Evolutionary conservation across 108 stramenopile genomes (phyloP), one percentile per base, ranked within the genome.

Genomic region (Heterococcus sp.): DNA sequence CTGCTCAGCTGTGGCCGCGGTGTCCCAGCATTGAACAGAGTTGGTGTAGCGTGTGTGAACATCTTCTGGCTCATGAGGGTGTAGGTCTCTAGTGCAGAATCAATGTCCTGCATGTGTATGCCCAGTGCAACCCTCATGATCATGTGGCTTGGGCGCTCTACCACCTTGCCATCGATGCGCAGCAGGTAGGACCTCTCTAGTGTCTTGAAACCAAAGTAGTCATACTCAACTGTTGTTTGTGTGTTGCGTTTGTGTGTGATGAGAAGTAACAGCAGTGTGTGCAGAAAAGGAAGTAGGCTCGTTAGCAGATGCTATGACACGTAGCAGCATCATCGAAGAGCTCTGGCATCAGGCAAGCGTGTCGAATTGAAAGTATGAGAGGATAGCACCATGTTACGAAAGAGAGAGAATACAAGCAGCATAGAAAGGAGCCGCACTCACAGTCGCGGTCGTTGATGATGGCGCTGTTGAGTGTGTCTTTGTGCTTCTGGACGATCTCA

Each of bases 161-260:
- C 81, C 30, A 92, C 76, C 38, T 66, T 37, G 40, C 85, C 85
- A 46, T 87, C 72, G 5, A 86, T 76, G 14, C 71, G 76, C 26
- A 85, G 78, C 32, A 85, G 84, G 70, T 84, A 84, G 1, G 83
- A 70, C 69, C 92, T 84, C 83, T 95, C 94, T 73, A 98, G 84
- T 5, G 97, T 98, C 82, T 96, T 98, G 91, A 94, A 95, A 8
- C 96, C 97, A 89, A 98, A 98, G 75, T 95, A 97, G 30, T 95
- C 92, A 71, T 95, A 80, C 30, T 92, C 89, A 38, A 89, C 46
- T 58, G 46, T n/a, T n/a, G 46, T 8, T 14, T 14, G 46, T 8
- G 46, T 8, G 46, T 58, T 8, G 46, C 14, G 46, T 8, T 8
- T 8, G 46, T 8, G 46, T 8, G 46, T 8, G 46, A n/a, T n/a